A percentile compares a stretch with the other conserved stretches of the same genome.
phyloP scores from a whole-genome alignment of 352 stramenopile species.

The Phytopythium helicoides region DNA sequence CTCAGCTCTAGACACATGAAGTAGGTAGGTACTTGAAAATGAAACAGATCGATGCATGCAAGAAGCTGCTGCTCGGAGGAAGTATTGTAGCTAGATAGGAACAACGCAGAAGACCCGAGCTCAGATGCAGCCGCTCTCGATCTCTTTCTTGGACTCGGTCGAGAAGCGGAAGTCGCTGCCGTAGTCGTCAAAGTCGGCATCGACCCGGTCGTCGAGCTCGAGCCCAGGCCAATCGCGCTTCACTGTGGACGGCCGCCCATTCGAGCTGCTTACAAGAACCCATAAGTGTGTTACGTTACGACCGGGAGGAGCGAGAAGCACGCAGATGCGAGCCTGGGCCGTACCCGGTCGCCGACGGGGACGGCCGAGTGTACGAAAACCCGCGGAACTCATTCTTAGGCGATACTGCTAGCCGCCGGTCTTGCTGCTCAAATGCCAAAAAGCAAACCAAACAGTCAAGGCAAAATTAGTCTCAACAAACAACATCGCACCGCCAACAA shows the following conservation, averaged over 20 bases:
- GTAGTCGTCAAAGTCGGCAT: slow-evolving; percentile 5
- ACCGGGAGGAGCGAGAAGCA: neutral
- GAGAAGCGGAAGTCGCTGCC: slow-evolving; percentile 8
- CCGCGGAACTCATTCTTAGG: slow-evolving; percentile 86
- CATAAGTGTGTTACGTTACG: slow-evolving; percentile 1
- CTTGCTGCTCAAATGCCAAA: slow-evolving; percentile 38
- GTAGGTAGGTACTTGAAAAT: neutral
- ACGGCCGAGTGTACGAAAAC: slow-evolving; percentile 72
- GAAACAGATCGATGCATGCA: neutral
- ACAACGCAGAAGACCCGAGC: neutral
- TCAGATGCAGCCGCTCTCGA: slow-evolving; percentile 13
- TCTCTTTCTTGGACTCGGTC: slow-evolving; percentile 5
- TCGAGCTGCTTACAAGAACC: neutral
- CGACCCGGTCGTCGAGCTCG: neutral
- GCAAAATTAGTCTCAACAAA: slow-evolving; percentile 5
- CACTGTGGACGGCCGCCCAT: neutral
- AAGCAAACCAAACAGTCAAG: slow-evolving; percentile 6
- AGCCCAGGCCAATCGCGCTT: no score
- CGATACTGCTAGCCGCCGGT: slow-evolving; percentile 65
- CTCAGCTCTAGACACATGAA: slow-evolving; percentile 6
- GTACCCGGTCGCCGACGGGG: slow-evolving; percentile 10
- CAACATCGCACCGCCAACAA: neutral
- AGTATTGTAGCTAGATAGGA: no score
- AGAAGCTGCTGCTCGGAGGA: neutral
- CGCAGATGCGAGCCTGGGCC: neutral